A percentile compares a stretch with the other conserved stretches of the same genome.
Evolutionary conservation across 1,284 basidiomycete genomes (phyloP).

Genomic region (Veloboletus limbatus): DNA sequence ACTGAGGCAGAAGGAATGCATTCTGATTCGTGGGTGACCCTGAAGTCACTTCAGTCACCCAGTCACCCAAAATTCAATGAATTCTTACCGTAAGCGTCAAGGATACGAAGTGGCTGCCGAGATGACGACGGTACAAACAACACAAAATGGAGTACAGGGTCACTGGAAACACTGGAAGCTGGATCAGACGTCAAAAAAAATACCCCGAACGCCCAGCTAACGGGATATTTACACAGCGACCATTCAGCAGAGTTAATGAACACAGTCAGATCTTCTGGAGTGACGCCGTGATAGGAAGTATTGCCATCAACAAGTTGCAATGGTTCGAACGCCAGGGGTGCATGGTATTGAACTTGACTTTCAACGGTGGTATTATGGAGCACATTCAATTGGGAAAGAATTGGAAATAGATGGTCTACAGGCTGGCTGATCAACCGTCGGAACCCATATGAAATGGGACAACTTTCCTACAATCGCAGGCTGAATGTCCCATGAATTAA

Average conservation of each 20-base stretch:
- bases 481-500: constrained; percentile 72
- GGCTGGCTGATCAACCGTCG: constrained; percentile 15
- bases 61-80: constrained; percentile 3
- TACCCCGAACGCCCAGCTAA: neutral
- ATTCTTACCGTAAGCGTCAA: constrained; percentile 53
- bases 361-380: constrained; percentile 92
- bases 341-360: constrained; percentile 91
- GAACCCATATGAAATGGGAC: constrained; percentile 7
- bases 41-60: constrained; percentile 25
- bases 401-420: constrained; percentile 68
- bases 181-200: constrained; percentile 14
- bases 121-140: constrained; percentile 79
- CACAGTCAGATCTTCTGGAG: constrained; percentile 78
- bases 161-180: constrained; percentile 84
- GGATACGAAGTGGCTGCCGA: constrained; percentile 71
- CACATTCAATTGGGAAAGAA: constrained; percentile 55
- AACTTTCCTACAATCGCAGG: constrained; percentile 60
- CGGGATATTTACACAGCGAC: constrained; percentile 70
- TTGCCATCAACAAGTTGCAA: constrained; percentile 33
- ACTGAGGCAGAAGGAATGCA: constrained; percentile 92
- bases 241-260: constrained; percentile 97
- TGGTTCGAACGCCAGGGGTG: constrained; percentile 83
- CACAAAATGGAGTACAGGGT: constrained; percentile 91
- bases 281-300: constrained; percentile 53
- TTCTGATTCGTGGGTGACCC: constrained; percentile 47